A percentile compares a stretch with the other conserved stretches of the same genome.
Conservation (phyloP, 441 rosid genomes). For the Populus hybrid region DNA sequence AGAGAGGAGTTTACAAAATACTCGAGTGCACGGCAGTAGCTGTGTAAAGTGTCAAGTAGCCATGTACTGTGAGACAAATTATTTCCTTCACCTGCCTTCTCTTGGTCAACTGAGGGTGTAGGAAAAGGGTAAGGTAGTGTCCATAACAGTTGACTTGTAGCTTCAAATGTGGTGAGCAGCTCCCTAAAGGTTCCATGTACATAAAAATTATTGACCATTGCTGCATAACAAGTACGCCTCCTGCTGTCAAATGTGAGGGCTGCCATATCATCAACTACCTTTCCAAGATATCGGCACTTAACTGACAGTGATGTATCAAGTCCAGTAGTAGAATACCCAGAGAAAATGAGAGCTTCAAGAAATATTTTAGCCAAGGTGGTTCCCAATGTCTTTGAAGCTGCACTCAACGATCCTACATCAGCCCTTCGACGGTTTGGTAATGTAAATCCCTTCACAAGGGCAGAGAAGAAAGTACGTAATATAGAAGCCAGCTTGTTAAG, state of each 20-base stretch:
- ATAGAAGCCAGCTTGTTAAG: constrained; percentile 77
- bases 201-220: constrained; percentile 87
- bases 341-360: constrained; percentile 80
- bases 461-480: constrained; percentile 70
- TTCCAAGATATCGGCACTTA: constrained; percentile 93
- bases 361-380: constrained; percentile 80
- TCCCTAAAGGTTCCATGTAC: constrained; percentile 91
- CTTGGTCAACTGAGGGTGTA: constrained; percentile 51
- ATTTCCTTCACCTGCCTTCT: constrained; percentile 70
- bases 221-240: constrained; percentile 76
- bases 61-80: constrained; percentile 63
- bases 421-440: constrained; percentile 93
- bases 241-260: constrained; percentile 79
- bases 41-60: constrained; percentile 84
- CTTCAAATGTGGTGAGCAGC: constrained; percentile 92
- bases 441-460: constrained; percentile 92
- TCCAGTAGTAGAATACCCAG: constrained; percentile 67
- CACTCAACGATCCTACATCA: constrained; percentile 70
- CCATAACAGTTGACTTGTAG: constrained; percentile 93
- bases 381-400: constrained; percentile 89
- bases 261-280: constrained; percentile 81
- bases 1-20: constrained; percentile 80
- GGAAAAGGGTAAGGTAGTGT: constrained; percentile 56
- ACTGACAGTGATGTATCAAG: constrained; percentile 62
- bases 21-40: constrained; percentile 77